Evolutionary conservation across 75 land plant genomes (phyloP).

Genomic region (Adiantum capillusveneris): DNA sequence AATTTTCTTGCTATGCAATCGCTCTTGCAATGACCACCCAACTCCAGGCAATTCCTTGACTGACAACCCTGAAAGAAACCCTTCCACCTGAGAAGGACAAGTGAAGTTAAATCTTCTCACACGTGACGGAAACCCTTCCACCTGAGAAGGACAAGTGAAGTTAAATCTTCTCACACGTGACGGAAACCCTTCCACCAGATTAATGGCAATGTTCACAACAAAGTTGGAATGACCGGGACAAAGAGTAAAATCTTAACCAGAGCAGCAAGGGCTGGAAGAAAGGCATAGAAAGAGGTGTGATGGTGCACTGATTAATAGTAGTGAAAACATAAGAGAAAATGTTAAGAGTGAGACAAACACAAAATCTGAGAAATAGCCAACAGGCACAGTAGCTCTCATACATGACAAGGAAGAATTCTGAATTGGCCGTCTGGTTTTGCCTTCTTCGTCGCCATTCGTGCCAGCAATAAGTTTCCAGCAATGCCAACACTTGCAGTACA

Average conservation of each 20-base stretch:
- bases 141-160: constrained; percentile 27
- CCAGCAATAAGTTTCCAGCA: constrained; percentile 70
- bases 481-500: constrained; percentile 99
- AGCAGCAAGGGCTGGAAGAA: too few relatives aligned
- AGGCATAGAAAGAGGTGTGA: too few relatives aligned
- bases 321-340: too few relatives aligned
- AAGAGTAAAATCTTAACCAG: too few relatives aligned
- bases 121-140: constrained; percentile 50
- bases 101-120: too few relatives aligned
- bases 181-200: constrained; percentile 67
- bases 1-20: constrained; percentile 45
- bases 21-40: constrained; percentile 65
- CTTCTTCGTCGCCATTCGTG: constrained; percentile 84
- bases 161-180: too few relatives aligned
- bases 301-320: too few relatives aligned
- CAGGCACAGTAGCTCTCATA: too few relatives aligned
- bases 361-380: too few relatives aligned
- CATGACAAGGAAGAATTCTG: constrained; percentile 54
- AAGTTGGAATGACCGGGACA: too few relatives aligned
- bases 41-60: constrained; percentile 90
- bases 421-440: constrained; percentile 97
- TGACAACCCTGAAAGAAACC: constrained; percentile 54
- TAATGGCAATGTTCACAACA: too few relatives aligned
- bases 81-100: constrained; percentile 43
- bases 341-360: too few relatives aligned